Conservation (phyloP, 2,329 filamentous ascomycete species). For the Botrytis tulipae region DNA sequence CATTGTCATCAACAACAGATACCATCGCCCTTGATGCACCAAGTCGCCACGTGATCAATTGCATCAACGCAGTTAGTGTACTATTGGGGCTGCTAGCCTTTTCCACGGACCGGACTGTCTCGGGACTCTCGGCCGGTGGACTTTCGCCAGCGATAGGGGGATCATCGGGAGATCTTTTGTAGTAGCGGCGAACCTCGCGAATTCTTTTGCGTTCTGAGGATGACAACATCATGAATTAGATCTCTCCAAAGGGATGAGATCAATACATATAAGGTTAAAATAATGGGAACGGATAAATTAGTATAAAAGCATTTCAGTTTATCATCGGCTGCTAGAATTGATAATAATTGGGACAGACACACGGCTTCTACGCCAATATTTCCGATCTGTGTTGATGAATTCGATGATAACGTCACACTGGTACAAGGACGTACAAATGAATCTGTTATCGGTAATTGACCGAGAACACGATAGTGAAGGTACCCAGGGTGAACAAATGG, state of each 20-base stretch:
- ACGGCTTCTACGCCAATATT: neutral
- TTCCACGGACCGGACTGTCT: conserved; percentile 3
- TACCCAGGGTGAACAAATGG: neutral
- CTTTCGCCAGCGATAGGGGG: neutral
- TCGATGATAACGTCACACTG: neutral
- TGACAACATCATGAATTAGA: conserved; percentile 5
- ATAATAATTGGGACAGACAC: neutral
- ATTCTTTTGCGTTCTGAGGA: conserved; percentile 15
- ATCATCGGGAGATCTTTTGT: conserved; percentile 15
- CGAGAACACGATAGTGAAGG: neutral
- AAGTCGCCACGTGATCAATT: conserved; percentile 49
- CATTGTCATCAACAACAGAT: conserved; percentile 43
- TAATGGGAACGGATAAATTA: neutral
- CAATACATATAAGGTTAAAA: neutral
- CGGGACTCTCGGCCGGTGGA: neutral
- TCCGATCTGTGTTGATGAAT: conserved; percentile 2
- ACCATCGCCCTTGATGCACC: conserved; percentile 46
- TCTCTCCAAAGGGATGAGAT: neutral
- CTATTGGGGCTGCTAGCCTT: conserved; percentile 39
- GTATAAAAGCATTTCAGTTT: conserved; percentile 6
- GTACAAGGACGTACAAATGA: neutral
- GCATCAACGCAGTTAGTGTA: conserved; percentile 44
- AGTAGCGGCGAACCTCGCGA: conserved; percentile 19
- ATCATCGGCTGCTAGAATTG: neutral
- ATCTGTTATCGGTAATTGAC: conserved; percentile 6